Percentiles rank a stretch among this genome's conserved stretches.
Conservation (phyloP, 2,329 filamentous ascomycete species). For the Myriangium duriaei region DNA sequence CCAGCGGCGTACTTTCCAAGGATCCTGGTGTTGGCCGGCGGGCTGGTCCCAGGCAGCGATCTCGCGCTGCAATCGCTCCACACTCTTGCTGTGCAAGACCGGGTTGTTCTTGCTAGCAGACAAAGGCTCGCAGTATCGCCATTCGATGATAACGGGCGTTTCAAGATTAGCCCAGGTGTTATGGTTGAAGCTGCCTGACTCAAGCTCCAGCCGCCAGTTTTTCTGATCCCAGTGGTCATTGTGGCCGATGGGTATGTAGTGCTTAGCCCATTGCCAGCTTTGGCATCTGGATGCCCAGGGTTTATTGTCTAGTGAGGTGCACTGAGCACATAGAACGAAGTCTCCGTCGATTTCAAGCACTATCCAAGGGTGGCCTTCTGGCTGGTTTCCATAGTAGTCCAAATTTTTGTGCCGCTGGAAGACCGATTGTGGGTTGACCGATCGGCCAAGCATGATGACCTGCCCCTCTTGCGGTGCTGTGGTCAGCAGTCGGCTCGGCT, state of each 20-base stretch:
- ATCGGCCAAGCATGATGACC: not conserved
- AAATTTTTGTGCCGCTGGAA: not conserved
- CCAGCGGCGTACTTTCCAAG: not conserved
- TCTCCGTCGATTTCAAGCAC: slow-evolving; percentile 4
- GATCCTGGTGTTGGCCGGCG: not conserved
- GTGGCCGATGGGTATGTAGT: slow-evolving; percentile 4
- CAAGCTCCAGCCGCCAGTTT: not conserved
- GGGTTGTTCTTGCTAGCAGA: not conserved
- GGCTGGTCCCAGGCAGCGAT: not conserved
- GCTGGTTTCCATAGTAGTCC: slow-evolving; percentile 1
- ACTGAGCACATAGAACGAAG: slow-evolving; percentile 1
- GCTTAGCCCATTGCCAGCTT: not conserved
- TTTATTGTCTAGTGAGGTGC: not conserved
- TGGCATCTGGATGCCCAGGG: not conserved
- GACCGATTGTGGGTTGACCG: not conserved
- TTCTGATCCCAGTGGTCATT: not conserved
- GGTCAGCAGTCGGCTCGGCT: not conserved
- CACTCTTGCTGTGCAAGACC: not conserved
- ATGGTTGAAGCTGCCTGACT: not conserved
- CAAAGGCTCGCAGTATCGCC: not conserved
- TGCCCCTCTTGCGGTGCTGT: not conserved
- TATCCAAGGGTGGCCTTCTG: slow-evolving; percentile 1
- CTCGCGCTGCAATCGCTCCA: not conserved
- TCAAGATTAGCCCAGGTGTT: slow-evolving; percentile 3
- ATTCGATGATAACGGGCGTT: slow-evolving; percentile 4